Base-by-base conservation (phyloP, 345 rosid genomes). In the Corchorus capsularis region DNA sequence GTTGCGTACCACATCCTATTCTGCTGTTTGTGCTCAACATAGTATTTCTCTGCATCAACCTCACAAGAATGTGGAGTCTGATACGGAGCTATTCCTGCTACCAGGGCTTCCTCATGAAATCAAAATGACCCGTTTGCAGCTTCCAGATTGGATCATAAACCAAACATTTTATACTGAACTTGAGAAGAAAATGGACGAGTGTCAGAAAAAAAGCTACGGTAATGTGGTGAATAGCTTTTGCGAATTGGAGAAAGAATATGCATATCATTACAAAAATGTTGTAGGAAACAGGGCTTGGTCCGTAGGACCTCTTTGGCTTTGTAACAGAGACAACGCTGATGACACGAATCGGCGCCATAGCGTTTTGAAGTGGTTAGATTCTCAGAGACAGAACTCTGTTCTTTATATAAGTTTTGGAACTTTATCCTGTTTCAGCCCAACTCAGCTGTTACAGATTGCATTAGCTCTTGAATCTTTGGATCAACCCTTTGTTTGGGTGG, bases 321-420 rank as follows among this genome's bases (percentile, higher is more conserved):
- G 75, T 69, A 83, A 78, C 75, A 73, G 57, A 46, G 41, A 55
- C 39, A 57, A 32, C 0, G 34, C 63, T 2, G 87, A 86, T 2
- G 87, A 86, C 52, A 83, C 76, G 43, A 39, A 39, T 3, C 43
- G 6, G 43, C 43, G n/a, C n/a, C n/a, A 39, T 39, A 39, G 6
- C 43, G 75, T 73, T 69, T 43, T 77, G 82, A 39, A 89, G 88
- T 90, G 92, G 92, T 89, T 90, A 1, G 84, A 86, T 71, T 76
- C 79, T 22, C 86, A 86, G 85, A 54, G 19, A 52, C 72, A 78
- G 43, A 78, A 56, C 57, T 90, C 89, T 4, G 89, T 86, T 4
- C 39, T 88, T 19, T 88, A 86, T 46, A 82, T 75, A 0, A 86
- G 88, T 43, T 79, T 88, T n/a, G 89, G 91, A 3, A 86, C 88